Base-by-base conservation (phyloP, 306 rosid genomes). In the Pachyrhizus erosus region DNA sequence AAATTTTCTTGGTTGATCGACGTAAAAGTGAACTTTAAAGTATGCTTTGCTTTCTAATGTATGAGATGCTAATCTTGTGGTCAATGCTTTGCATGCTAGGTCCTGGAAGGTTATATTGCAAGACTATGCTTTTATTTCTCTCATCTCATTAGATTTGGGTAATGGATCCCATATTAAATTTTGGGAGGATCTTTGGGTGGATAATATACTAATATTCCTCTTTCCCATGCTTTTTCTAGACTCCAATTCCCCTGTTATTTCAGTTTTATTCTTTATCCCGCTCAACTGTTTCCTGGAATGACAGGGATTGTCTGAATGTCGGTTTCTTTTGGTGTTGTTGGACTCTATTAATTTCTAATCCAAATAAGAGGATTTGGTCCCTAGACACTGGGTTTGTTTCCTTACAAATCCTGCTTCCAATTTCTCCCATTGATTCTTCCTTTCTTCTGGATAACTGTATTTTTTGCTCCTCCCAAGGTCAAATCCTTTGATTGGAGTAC, bases 1-100 rank as follows among this genome's bases (percentile, higher is more conserved):
- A 23, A 29, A 4, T 24, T 26, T 58, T 62, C 46, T 69, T 79
- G 68, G 74, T 58, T 57, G 77, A 81, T 76, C 76, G 72, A 52
- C 12, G 37, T 52, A 33, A 54, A 60, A 65, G 57, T 49, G 26
- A 17, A 40, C 45, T 65, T 13, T 40, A 68, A 68, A 20, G n/a
- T 37, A 39, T 68, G n/a, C 27, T 39, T 66, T 68, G 10, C 52
- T 10, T 68, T 18, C 18, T 39, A 37, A 10, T 66, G 17, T 27
- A 37, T 18, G 29, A n/a, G 17, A 66, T 37, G 15, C 48, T 66
- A 18, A 34, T 66, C 26, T 39, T 18, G 46, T n/a, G 24, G 72
- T 37, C 72, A 34, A 34, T 66, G 48, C 48, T 65, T 61, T 8
- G 24, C 24, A 66, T 66, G 72, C 21, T 62, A 64, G 72, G 27